These are phyloP conservation scores for Candida ulmi DNA, from an alignment of 805 yeast species.

Conservation along the genomic window DNA sequence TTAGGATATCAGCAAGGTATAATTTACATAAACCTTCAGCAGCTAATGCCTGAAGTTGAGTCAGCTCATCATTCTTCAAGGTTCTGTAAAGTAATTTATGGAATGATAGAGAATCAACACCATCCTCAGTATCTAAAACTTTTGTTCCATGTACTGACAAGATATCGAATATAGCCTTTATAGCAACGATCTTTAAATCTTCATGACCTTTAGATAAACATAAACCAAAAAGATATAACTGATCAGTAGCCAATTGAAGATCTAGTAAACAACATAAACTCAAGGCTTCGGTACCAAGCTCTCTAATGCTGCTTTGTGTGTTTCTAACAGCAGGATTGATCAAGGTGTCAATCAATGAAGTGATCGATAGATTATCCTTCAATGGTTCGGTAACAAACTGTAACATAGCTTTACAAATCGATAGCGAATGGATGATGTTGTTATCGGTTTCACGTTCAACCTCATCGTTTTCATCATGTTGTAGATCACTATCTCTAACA, in stretches of 20 bases:
- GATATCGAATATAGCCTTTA: constrained; percentile 72
- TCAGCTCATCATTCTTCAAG: constrained; percentile 49
- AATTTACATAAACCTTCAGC: constrained; percentile 86
- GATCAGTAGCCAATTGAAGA: constrained; percentile 55
- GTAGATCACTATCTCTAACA: constrained; percentile 54
- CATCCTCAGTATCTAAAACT: constrained; percentile 55
- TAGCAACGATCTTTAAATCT: constrained; percentile 52
- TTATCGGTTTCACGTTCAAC: constrained; percentile 29
- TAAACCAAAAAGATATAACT: constrained; percentile 60
- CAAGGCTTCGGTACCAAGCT: constrained; percentile 65
- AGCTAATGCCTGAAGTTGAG: constrained; percentile 68
- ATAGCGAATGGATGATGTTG: constrained; percentile 55
- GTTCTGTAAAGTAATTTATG: constrained; percentile 68
- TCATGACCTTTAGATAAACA: constrained; percentile 66
- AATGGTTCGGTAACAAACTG: constrained; percentile 62
- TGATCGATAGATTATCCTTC: constrained; percentile 57
- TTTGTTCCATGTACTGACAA: constrained; percentile 70
- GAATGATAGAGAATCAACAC: constrained; percentile 59
- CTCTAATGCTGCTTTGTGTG: constrained; percentile 47
- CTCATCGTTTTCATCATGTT: constrained; percentile 22
- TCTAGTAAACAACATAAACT: constrained; percentile 79
- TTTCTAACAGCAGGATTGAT: constrained; percentile 74
- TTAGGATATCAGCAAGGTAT: constrained; percentile 68
- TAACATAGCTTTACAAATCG: constrained; percentile 62
- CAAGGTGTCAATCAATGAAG: constrained; percentile 67